Base-by-base conservation (phyloP, 352 stramenopile genomes). In the Pythium volutum region DNA sequence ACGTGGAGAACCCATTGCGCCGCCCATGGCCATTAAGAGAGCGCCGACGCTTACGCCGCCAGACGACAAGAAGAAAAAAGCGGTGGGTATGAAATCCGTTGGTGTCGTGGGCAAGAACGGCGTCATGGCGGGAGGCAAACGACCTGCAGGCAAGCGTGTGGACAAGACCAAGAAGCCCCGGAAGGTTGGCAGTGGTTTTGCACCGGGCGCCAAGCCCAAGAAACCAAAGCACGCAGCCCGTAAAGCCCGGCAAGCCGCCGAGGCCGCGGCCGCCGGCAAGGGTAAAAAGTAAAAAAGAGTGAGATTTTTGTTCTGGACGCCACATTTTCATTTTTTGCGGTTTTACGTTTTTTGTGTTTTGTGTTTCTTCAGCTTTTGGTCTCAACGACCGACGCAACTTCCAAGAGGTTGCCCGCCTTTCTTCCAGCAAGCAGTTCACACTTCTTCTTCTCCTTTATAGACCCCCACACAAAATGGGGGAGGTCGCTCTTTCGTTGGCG, bases 211-310 rank as follows among this genome's bases (percentile, higher is more conserved):
- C 9, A 86, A 87, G 66, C 57, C 61, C 2, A 84, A 84, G 41
- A 92, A 91, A 70, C 76, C 81, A 2, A 93, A 91, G 69, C 76
- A 89, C 56, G 77, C 79, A 6, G 79, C 79, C 0, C 77, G 76
- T 29, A 92, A 92, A 54, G 79, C 78, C 3, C 75, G 75, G 27
- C 66, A 81, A 74, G 70, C 74, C 1, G 73, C 79, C 14, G 76
- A 83, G 49, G 77, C 79, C 42, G 70, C 64, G 12, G 63, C 59
- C 29, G 31, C 54, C 20, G 42, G 27, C 42, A 61, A 61, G 43
- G 29, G 14, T 2, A 61, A 61, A 12, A 62, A 57, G 68, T 55
- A 74, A 71, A 33, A 27, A 25, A 36, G 22, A 49, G 14, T 42
- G 6, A 9, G 14, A 4, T 43, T 23, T 43, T 20, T 25, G 25